phyloP scores from a whole-genome alignment of 2,329 filamentous ascomycete species.

The Cytospora leucostoma region DNA sequence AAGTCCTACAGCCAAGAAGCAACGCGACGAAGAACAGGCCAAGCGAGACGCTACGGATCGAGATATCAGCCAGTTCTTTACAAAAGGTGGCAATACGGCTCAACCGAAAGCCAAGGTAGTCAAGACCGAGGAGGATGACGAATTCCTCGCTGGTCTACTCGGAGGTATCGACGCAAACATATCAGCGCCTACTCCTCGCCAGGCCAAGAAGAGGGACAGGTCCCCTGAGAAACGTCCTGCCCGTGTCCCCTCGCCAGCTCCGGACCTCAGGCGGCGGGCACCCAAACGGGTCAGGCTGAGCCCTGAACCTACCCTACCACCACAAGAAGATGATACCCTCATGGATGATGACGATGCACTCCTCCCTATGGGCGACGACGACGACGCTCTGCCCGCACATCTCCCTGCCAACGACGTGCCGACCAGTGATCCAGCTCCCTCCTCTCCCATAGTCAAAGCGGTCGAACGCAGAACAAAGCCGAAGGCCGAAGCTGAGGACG shows the following conservation, averaged over 20 bases:
- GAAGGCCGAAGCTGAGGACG: slow-evolving; percentile 61
- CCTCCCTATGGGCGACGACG: slow-evolving; percentile 53
- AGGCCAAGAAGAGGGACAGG: slow-evolving; percentile 66
- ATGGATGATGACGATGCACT: slow-evolving; percentile 60
- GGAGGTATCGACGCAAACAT: slow-evolving; percentile 84
- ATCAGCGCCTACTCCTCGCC: slow-evolving; percentile 54
- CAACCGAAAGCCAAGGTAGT: slow-evolving; percentile 81
- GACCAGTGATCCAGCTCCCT: slow-evolving; percentile 86
- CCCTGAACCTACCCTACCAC: slow-evolving; percentile 51
- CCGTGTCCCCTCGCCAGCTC: slow-evolving; percentile 75
- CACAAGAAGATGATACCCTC: slow-evolving; percentile 52
- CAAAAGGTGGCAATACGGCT: slow-evolving; percentile 65
- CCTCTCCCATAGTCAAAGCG: slow-evolving; percentile 81
- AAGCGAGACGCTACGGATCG: slow-evolving; percentile 85
- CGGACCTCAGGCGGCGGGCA: slow-evolving; percentile 52
- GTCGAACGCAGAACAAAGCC: slow-evolving; percentile 68
- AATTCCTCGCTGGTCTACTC: slow-evolving; percentile 82
- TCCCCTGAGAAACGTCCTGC: slow-evolving; percentile 76
- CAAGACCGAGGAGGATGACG: slow-evolving; percentile 83
- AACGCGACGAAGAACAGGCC: slow-evolving; percentile 82
- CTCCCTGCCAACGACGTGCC: slow-evolving; percentile 50
- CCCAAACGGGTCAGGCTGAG: slow-evolving; percentile 60
- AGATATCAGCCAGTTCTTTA: slow-evolving; percentile 94
- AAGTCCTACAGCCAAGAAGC: slow-evolving; percentile 69
- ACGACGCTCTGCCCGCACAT: slow-evolving; percentile 51